Conservation (phyloP, 805 yeast species). For the Starmera amethionina region DNA sequence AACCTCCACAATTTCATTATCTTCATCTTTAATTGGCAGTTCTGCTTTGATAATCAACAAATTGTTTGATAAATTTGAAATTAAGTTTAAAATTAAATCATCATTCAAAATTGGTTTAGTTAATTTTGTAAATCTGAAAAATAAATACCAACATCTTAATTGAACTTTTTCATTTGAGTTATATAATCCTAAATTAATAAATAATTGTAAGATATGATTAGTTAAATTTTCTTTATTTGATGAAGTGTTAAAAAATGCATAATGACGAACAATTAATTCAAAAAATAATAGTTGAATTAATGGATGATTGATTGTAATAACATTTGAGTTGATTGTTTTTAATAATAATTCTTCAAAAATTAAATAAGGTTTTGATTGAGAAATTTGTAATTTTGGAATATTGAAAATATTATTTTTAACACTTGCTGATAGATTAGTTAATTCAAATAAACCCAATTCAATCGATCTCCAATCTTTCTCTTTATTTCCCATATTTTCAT, state of each 20-base stretch:
- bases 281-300: conserved; percentile 72
- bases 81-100: conserved; percentile 41
- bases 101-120: conserved; percentile 58
- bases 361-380: conserved; percentile 53
- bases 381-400: conserved; percentile 54
- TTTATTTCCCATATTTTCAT: conserved; percentile 1
- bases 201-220: conserved; percentile 59
- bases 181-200: conserved; percentile 77
- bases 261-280: conserved; percentile 77
- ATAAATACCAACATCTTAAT: conserved; percentile 82
- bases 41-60: conserved; percentile 54
- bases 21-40: conserved; percentile 39
- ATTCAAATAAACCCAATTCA: conserved; percentile 81
- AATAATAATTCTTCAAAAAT: conserved; percentile 52
- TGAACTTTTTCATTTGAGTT: conserved; percentile 66
- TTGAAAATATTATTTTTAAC: conserved; percentile 70
- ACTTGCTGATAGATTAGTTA: conserved; percentile 70
- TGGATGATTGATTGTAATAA: conserved; percentile 57
- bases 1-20: conserved; percentile 38
- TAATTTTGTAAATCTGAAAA: conserved; percentile 70
- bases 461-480: conserved; percentile 63
- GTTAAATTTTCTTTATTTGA: conserved; percentile 41
- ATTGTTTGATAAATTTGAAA: conserved; percentile 48
- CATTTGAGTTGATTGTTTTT: conserved; percentile 37
- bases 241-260: conserved; percentile 44